These are phyloP conservation scores for Neofusicoccum umdonicola DNA, from an alignment of 2,329 filamentous ascomycete genomes.

Conservation along the genomic window DNA sequence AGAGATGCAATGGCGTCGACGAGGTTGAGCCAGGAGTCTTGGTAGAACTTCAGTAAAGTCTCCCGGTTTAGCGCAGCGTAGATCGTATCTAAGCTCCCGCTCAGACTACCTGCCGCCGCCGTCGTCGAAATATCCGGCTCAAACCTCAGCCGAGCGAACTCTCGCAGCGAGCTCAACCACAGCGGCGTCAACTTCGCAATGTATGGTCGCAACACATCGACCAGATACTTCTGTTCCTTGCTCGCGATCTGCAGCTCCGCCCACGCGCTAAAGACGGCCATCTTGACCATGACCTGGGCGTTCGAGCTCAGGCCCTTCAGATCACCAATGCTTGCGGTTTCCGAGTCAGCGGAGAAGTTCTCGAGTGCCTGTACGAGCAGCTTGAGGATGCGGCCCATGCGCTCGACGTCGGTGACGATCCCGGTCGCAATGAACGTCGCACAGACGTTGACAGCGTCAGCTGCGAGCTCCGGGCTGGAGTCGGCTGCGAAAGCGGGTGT, in stretches of 20 bases:
- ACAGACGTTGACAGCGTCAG: constrained; percentile 94
- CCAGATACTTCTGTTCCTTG: constrained; percentile 83
- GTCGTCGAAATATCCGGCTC: constrained; percentile 90
- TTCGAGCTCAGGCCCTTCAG: constrained; percentile 91
- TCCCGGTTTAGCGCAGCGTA: constrained; percentile 94
- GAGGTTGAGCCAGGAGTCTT: constrained; percentile 93
- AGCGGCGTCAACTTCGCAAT: constrained; percentile 86
- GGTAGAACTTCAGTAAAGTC: constrained; percentile 91
- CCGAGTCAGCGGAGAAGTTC: constrained; percentile 80
- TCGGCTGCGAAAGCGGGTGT: constrained; percentile 95
- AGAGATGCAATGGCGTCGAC: constrained; percentile 96
- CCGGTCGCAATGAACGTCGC: constrained; percentile 97
- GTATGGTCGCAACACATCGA: constrained; percentile 84
- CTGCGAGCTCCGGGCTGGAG: constrained; percentile 91
- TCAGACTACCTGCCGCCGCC: constrained; percentile 74
- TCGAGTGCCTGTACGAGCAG: constrained; percentile 86
- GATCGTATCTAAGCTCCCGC: constrained; percentile 85
- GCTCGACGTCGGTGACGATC: constrained; percentile 93
- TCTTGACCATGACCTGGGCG: constrained; percentile 96
- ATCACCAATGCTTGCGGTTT: constrained; percentile 86
- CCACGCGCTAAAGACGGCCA: constrained; percentile 96
- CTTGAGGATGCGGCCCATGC: constrained; percentile 98
- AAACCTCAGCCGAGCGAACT: constrained; percentile 89
- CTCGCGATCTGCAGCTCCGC: constrained; percentile 95
- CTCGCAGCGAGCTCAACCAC: constrained; percentile 88